These are phyloP conservation scores for Abrus pulchellus DNA, from an alignment of 306 rosid species.

Conservation along the genomic window DNA sequence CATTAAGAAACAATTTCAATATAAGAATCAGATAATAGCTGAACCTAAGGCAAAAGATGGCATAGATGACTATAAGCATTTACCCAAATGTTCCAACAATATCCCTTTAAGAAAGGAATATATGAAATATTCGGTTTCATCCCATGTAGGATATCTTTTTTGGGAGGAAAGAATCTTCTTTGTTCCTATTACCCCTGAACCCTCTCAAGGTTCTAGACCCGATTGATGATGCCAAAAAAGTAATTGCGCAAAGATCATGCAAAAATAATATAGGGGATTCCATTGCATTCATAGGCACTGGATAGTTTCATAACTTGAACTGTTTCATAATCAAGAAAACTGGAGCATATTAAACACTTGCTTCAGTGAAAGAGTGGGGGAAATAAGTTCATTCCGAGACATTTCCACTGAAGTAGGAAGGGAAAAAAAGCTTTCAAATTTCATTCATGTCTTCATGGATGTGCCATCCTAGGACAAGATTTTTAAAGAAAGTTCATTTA, in stretches of 20 bases:
- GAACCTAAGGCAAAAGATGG: constrained; percentile 18
- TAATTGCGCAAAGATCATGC: background rate
- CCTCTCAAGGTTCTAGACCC: constrained; percentile 16
- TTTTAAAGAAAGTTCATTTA: background rate
- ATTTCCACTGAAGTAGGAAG: background rate
- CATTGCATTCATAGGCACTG: background rate
- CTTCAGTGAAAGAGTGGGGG: constrained; percentile 15
- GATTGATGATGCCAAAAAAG: background rate
- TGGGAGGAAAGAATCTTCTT: background rate
- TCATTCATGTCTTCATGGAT: constrained; percentile 29
- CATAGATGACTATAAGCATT: background rate
- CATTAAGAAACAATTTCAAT: background rate
- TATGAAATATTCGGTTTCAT: background rate
- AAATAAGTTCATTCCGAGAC: constrained; percentile 2
- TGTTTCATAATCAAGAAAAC: constrained; percentile 3
- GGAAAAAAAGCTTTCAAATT: constrained; percentile 3
- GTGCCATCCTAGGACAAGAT: constrained; percentile 15
- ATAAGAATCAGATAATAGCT: background rate
- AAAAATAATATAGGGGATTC: background rate
- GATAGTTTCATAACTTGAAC: constrained; percentile 24
- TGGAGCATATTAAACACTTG: background rate
- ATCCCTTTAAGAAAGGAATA: background rate
- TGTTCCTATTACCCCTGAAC: constrained; percentile 3
- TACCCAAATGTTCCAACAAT: background rate
- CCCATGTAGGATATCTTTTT: background rate